Evolutionary conservation across 768 basidiomycete genomes (phyloP).

Genomic region (Lactifluus echinatus): DNA sequence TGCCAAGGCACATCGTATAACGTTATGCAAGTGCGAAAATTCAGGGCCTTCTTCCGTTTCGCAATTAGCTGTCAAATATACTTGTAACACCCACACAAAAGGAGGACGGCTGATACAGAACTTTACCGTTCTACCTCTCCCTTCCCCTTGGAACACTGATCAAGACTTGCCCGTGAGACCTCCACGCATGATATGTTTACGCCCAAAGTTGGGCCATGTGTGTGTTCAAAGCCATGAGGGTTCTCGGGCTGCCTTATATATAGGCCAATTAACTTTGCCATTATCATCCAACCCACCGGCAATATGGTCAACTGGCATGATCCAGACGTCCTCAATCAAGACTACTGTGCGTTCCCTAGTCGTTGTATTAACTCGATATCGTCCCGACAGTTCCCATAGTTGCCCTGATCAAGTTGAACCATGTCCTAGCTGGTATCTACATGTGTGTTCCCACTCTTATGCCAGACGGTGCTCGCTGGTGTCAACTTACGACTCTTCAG

Average conservation of each 20-base stretch:
- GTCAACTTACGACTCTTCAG: neutral
- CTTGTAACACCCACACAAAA: too few species aligned
- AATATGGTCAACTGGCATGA: constrained; percentile 8
- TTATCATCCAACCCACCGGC: neutral
- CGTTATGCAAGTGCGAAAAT: neutral
- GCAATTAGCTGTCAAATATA: neutral
- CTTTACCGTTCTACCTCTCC: neutral
- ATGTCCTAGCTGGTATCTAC: neutral
- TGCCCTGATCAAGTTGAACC: neutral
- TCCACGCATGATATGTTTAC: neutral
- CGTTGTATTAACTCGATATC: neutral
- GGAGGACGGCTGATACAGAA: neutral
- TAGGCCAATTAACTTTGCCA: neutral
- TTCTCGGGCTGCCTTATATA: neutral
- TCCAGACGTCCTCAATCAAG: neutral
- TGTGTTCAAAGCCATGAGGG: neutral
- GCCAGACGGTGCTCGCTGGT: neutral
- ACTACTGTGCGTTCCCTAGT: neutral
- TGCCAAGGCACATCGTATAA: too few species aligned
- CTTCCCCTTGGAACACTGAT: neutral
- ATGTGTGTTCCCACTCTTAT: neutral
- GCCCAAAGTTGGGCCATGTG: neutral
- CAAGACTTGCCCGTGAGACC: neutral
- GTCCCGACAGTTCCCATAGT: neutral
- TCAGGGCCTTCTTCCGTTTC: neutral